Conservation (phyloP, 805 yeast genomes). For the Hanseniaspora pseudoguilliermondii region DNA sequence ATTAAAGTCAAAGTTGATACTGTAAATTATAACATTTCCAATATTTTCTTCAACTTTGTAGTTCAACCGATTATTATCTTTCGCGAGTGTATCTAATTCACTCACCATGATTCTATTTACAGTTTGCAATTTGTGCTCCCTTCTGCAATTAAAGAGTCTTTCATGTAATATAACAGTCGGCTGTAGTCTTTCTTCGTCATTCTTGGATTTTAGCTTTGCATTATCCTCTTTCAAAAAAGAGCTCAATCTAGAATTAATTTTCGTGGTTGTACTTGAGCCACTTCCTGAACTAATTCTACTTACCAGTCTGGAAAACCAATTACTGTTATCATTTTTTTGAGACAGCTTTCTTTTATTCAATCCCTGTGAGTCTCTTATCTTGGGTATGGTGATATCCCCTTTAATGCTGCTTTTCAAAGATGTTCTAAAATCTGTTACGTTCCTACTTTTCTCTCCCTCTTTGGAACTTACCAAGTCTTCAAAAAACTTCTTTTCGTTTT, state of each 20-base stretch:
- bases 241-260: not conserved
- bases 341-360: not conserved
- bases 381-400: not conserved
- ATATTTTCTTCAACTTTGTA: not conserved
- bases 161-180: constrained; percentile 1
- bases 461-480: constrained; percentile 12
- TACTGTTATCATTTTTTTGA: not conserved
- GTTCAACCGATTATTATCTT: not conserved
- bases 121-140: not conserved
- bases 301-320: constrained; percentile 5
- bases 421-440: not conserved
- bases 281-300: constrained; percentile 8
- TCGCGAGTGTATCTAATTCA: not conserved
- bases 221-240: not conserved
- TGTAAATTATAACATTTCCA: not conserved
- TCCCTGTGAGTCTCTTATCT: not conserved
- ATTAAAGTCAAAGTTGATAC: not conserved
- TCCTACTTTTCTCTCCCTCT: not conserved
- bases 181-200: not conserved
- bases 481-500: constrained; percentile 17
- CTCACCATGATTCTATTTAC: not conserved
- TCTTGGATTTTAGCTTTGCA: not conserved
- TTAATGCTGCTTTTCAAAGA: not conserved
- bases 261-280: not conserved
- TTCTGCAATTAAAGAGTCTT: not conserved